Evolutionary conservation across 345 rosid genomes (phyloP).

Genomic region (Lumnitzera racemosa): DNA sequence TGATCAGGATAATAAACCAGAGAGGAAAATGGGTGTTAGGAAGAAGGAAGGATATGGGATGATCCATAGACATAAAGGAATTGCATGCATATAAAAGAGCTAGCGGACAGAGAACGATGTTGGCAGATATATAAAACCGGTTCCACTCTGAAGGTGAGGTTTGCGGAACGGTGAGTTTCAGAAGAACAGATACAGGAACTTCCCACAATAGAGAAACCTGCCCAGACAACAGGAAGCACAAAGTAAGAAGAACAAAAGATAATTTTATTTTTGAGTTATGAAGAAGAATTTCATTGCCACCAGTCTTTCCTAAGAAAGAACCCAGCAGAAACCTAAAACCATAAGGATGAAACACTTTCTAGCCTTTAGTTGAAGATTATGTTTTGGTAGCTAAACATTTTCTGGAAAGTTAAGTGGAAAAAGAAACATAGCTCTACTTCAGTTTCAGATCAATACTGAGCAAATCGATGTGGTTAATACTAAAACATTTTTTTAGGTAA

Average conservation of each 20-base stretch:
- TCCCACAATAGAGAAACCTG: slow-evolving; percentile 80
- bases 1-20: slow-evolving; percentile 63
- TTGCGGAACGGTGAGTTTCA: slow-evolving; percentile 79
- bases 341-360: too few relatives aligned
- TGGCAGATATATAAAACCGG: slow-evolving; percentile 64
- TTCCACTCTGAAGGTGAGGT: slow-evolving; percentile 75
- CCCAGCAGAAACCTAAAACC: too few relatives aligned
- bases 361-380: too few relatives aligned
- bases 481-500: too few relatives aligned
- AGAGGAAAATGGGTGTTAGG: slow-evolving; percentile 70
- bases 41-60: slow-evolving; percentile 72
- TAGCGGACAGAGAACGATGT: slow-evolving; percentile 75
- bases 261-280: background rate
- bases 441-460: too few relatives aligned
- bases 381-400: too few relatives aligned
- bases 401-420: too few relatives aligned
- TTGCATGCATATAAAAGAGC: slow-evolving; percentile 71
- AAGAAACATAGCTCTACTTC: too few relatives aligned
- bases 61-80: slow-evolving; percentile 70
- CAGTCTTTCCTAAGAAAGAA: too few relatives aligned
- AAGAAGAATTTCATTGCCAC: background rate
- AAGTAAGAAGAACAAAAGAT: slow-evolving; percentile 4
- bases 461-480: too few relatives aligned
- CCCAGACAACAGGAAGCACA: slow-evolving; percentile 8
- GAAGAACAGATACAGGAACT: slow-evolving; percentile 53